Percentiles rank a stretch among this genome's conserved stretches.
Evolutionary conservation across 1,284 basidiomycete genomes (phyloP).

Genomic region (Cutaneotrichosporon sp.): DNA sequence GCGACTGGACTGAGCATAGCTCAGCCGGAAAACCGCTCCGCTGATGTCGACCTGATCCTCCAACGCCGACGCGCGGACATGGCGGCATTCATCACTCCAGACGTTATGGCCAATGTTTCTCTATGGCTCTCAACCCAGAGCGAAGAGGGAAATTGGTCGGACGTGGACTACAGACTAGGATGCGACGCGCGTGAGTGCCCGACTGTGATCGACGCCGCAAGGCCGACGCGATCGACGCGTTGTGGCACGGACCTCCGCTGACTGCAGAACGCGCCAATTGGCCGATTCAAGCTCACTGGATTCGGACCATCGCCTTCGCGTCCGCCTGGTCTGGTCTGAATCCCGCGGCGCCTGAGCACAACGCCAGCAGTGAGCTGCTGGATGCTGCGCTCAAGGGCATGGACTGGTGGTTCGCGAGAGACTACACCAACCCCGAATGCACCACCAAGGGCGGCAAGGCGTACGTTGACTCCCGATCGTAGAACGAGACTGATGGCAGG

Average conservation of each 20-base stretch:
- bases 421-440: slow-evolving; percentile 56
- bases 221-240: too few relatives aligned
- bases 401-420: slow-evolving; percentile 62
- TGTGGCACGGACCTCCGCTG: background rate
- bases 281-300: slow-evolving; percentile 62
- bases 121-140: slow-evolving; percentile 18
- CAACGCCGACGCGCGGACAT: slow-evolving; percentile 21
- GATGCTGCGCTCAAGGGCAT: slow-evolving; percentile 54
- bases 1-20: background rate
- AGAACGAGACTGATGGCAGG: background rate
- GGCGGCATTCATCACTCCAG: slow-evolving; percentile 16
- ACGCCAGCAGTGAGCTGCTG: slow-evolving; percentile 48
- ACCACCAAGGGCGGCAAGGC: slow-evolving; percentile 54
- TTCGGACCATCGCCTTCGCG: slow-evolving; percentile 56
- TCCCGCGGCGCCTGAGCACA: slow-evolving; percentile 47
- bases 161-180: slow-evolving; percentile 58
- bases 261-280: slow-evolving; percentile 56
- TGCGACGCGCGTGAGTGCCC: slow-evolving; percentile 52
- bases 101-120: slow-evolving; percentile 6
- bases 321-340: slow-evolving; percentile 57
- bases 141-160: slow-evolving; percentile 57
- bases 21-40: background rate
- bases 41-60: slow-evolving; percentile 14
- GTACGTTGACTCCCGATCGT: background rate
- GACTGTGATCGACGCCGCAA: too few relatives aligned